Conservation (phyloP, 441 rosid genomes). For the Flueggea neowawraea region DNA sequence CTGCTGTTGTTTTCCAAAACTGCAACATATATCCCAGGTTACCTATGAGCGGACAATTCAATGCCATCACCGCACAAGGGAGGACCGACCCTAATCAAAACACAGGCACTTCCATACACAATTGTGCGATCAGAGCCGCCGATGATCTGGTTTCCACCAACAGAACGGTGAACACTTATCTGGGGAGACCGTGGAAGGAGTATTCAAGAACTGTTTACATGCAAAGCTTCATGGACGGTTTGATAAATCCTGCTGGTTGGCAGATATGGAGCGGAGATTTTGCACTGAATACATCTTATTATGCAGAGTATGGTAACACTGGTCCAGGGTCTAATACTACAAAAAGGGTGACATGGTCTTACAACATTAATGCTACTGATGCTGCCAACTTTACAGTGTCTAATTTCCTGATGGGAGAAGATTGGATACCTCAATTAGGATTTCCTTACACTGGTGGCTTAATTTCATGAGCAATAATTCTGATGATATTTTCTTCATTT, state of each 20-base stretch:
- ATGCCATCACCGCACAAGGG: conserved; percentile 79
- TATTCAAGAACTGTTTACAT: conserved; percentile 61
- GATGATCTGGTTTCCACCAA: conserved; percentile 42
- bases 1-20: conserved; percentile 53
- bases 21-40: conserved; percentile 52
- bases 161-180: conserved; percentile 32
- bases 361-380: conserved; percentile 39
- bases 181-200: conserved; percentile 77
- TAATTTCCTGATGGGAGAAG: conserved; percentile 43
- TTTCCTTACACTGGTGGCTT: conserved; percentile 40
- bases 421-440: conserved; percentile 48
- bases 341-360: conserved; percentile 57
- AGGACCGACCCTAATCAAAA: conserved; percentile 69
- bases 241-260: conserved; percentile 57
- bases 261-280: conserved; percentile 40
- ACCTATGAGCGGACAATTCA: conserved; percentile 59
- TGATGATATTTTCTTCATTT: background rate
- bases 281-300: conserved; percentile 47
- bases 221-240: conserved; percentile 38
- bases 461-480: conserved; percentile 7
- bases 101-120: conserved; percentile 61
- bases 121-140: conserved; percentile 42
- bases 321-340: conserved; percentile 51
- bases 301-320: conserved; percentile 47
- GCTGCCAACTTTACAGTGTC: conserved; percentile 55